Evolutionary conservation across 352 stramenopile genomes (phyloP).

Genomic region (Phytophthora aleatoria): DNA sequence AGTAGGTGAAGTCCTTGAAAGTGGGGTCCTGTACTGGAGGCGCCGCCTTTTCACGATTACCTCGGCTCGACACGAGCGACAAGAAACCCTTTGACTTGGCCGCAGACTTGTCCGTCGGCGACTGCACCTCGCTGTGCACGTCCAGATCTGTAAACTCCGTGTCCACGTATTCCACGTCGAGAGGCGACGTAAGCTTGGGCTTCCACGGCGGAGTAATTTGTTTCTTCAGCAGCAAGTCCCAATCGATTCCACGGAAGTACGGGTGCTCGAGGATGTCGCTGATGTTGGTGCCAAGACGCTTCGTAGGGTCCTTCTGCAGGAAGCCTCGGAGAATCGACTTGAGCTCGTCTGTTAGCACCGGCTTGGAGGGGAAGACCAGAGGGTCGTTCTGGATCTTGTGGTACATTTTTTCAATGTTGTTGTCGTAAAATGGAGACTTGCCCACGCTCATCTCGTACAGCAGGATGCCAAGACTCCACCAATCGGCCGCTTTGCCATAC

Average conservation of each 20-base stretch:
- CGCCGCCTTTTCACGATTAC: constrained; percentile 63
- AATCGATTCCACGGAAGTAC: constrained; percentile 84
- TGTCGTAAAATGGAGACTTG: constrained; percentile 93
- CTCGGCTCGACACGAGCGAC: constrained; percentile 74
- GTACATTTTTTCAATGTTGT: constrained; percentile 95
- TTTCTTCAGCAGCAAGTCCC: constrained; percentile 85
- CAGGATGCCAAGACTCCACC: constrained; percentile 91
- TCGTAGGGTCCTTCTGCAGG: constrained; percentile 86
- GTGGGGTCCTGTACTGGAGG: constrained; percentile 86
- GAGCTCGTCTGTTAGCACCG: constrained; percentile 66
- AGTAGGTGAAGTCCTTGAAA: constrained; percentile 92
- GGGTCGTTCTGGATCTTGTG: constrained; percentile 90
- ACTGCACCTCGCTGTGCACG: constrained; percentile 81
- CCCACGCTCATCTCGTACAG: constrained; percentile 94
- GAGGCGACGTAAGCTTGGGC: constrained; percentile 72
- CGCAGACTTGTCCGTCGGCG: constrained; percentile 79
- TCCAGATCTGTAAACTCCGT: constrained; percentile 87
- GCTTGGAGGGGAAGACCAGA: constrained; percentile 81
- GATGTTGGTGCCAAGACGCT: constrained; percentile 88
- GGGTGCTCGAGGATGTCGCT: constrained; percentile 84
- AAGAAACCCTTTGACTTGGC: constrained; percentile 83
- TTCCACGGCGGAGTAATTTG: constrained; percentile 89
- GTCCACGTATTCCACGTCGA: constrained; percentile 90
- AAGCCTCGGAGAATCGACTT: constrained; percentile 85
- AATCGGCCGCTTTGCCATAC: constrained; percentile 89